A percentile compares a stretch with the other conserved stretches of the same genome.
Evolutionary conservation across 768 basidiomycete genomes (phyloP).

Genomic region (Filobasidium wieringae): DNA sequence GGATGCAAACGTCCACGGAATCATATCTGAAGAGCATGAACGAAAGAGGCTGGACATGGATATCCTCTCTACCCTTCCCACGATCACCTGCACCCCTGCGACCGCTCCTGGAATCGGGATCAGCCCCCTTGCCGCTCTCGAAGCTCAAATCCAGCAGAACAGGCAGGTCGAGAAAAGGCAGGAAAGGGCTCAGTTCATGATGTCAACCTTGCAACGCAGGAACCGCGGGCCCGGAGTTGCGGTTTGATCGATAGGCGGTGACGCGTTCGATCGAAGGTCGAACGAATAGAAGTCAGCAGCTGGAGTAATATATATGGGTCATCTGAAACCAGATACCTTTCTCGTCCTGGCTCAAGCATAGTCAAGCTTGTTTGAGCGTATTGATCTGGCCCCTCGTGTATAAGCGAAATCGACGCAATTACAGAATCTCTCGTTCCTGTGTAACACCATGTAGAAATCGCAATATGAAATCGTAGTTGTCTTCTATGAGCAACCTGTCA

Average conservation of each 20-base stretch:
- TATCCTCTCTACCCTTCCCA: not conserved
- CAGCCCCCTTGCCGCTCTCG: not conserved
- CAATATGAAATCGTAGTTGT: no score
- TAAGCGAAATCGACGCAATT: no score
- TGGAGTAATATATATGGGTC: no score
- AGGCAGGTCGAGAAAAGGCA: slow-evolving; percentile 2
- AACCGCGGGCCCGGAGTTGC: not conserved
- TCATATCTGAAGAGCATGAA: not conserved
- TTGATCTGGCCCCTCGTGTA: no score
- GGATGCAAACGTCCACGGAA: not conserved
- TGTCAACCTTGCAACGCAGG: not conserved
- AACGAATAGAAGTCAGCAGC: no score
- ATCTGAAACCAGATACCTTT: no score
- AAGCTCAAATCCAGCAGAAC: slow-evolving; percentile 1
- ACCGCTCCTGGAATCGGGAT: not conserved
- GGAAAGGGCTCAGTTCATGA: not conserved
- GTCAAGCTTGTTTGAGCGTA: no score
- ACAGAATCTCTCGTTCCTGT: no score
- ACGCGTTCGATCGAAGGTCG: no score
- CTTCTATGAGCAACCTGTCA: no score
- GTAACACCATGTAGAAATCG: no score
- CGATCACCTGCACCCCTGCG: not conserved
- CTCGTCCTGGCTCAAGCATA: no score
- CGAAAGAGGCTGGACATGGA: not conserved
- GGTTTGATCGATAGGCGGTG: not conserved